Evolutionary conservation across 139 green algal species (phyloP).

Genomic region (Picochlorum sp.): DNA sequence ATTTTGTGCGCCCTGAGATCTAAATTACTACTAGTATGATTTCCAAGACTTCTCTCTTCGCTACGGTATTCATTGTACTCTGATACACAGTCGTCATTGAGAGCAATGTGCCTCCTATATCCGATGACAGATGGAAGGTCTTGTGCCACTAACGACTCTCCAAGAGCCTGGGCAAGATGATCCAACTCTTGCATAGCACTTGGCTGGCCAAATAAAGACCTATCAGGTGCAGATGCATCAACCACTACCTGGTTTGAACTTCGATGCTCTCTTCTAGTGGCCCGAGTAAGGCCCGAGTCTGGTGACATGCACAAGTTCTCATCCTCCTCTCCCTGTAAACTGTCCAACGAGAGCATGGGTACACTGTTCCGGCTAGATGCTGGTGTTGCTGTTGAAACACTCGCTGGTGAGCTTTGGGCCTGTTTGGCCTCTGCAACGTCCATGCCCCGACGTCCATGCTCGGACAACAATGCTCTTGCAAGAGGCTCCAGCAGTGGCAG

Average conservation of each 20-base stretch:
- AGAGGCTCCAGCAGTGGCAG: slow-evolving; percentile 4
- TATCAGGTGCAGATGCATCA: too few species aligned
- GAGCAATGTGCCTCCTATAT: slow-evolving; percentile 21
- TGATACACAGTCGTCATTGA: too few species aligned
- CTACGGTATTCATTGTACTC: too few species aligned
- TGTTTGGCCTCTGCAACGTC: too few species aligned
- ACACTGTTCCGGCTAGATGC: too few species aligned
- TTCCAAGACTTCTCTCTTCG: slow-evolving; percentile 1
- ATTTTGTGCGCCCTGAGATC: too few species aligned
- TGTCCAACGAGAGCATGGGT: too few species aligned
- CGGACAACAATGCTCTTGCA: slow-evolving; percentile 6
- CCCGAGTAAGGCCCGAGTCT: slow-evolving; percentile 18
- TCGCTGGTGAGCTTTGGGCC: too few species aligned
- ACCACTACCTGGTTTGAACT: neutral
- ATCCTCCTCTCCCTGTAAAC: too few species aligned
- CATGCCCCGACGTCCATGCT: too few species aligned
- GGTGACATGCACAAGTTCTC: neutral
- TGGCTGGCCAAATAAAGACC: neutral
- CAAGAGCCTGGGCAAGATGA: slow-evolving; percentile 28
- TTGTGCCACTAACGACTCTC: slow-evolving; percentile 33
- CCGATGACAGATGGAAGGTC: slow-evolving; percentile 38
- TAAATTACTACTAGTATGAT: too few species aligned
- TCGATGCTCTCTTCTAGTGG: slow-evolving; percentile 19
- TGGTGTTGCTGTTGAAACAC: too few species aligned
- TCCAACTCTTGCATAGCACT: slow-evolving; percentile 17